Conservation (phyloP, 1,284 basidiomycete genomes). For the Trametes pubescens region DNA sequence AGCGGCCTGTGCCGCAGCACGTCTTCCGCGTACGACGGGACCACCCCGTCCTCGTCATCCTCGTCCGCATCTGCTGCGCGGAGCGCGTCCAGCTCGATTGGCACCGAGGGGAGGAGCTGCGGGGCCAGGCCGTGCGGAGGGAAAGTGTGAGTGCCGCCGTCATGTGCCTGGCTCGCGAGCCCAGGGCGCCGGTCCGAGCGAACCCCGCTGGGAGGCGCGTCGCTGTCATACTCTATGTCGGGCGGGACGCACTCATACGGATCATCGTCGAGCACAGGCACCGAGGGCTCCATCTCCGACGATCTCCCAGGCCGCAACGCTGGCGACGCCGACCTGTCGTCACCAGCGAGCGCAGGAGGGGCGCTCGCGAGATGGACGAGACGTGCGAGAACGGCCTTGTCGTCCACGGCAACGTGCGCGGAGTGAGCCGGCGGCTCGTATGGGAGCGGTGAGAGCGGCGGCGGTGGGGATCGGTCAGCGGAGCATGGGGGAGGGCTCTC, state of each 20-base stretch:
- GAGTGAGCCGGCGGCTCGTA: conserved; percentile 41
- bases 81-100: conserved; percentile 12
- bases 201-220: conserved; percentile 9
- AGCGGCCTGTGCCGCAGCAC: conserved; percentile 32
- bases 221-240: conserved; percentile 24
- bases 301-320: conserved; percentile 20
- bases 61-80: not conserved
- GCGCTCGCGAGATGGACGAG: conserved; percentile 64
- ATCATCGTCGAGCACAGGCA: conserved; percentile 41
- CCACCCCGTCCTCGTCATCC: conserved; percentile 21
- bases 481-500: conserved; percentile 10
- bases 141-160: conserved; percentile 9
- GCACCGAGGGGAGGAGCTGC: not conserved
- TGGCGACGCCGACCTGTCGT: not conserved
- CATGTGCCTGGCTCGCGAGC: conserved; percentile 21
- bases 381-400: conserved; percentile 69
- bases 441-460: conserved; percentile 25
- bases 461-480: conserved; percentile 14
- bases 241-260: conserved; percentile 31
- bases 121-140: conserved; percentile 10
- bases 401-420: conserved; percentile 79
- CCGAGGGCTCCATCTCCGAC: conserved; percentile 35
- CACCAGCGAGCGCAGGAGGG: conserved; percentile 46
- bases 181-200: conserved; percentile 19
- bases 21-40: conserved; percentile 39